These are phyloP conservation scores for Bruguiera parviflora DNA, from an alignment of 345 rosid species.

Conservation along the genomic window DNA sequence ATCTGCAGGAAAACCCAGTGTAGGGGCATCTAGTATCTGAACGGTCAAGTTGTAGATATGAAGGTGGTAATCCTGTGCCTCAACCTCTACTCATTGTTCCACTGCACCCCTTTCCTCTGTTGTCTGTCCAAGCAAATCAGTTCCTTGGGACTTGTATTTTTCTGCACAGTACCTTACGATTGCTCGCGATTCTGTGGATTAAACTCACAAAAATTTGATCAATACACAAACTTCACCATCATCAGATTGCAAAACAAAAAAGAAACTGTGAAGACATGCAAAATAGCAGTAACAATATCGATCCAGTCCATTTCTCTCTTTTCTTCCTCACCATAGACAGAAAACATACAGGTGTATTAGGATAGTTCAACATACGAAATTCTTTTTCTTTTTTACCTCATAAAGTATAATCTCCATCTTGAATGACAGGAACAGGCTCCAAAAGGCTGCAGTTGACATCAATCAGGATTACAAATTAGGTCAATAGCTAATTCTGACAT, in stretches of 20 bases:
- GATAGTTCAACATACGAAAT: neutral
- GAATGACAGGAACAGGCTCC: conserved; percentile 58
- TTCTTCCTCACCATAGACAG: no score
- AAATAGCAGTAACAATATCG: no score
- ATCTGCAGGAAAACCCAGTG: conserved; percentile 41
- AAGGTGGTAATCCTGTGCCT: conserved; percentile 54
- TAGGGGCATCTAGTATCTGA: conserved; percentile 42
- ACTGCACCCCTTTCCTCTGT: conserved; percentile 52
- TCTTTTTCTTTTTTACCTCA: conserved; percentile 37
- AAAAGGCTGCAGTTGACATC: conserved; percentile 48
- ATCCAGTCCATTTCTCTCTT: neutral
- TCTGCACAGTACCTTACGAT: conserved; percentile 65
- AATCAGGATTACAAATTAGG: no score
- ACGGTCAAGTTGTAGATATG: conserved; percentile 35
- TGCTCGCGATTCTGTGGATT: conserved; percentile 56
- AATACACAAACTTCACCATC: neutral
- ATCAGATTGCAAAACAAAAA: neutral
- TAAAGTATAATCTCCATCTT: conserved; percentile 64
- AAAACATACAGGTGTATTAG: no score
- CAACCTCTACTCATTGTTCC: conserved; percentile 70
- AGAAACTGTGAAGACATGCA: no score
- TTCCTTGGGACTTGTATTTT: conserved; percentile 49
- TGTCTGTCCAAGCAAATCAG: conserved; percentile 39
- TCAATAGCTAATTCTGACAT: neutral
- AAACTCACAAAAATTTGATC: neutral